These are phyloP conservation scores for Achlya hypogyna DNA, from an alignment of 352 stramenopile genomes.

Conservation along the genomic window DNA sequence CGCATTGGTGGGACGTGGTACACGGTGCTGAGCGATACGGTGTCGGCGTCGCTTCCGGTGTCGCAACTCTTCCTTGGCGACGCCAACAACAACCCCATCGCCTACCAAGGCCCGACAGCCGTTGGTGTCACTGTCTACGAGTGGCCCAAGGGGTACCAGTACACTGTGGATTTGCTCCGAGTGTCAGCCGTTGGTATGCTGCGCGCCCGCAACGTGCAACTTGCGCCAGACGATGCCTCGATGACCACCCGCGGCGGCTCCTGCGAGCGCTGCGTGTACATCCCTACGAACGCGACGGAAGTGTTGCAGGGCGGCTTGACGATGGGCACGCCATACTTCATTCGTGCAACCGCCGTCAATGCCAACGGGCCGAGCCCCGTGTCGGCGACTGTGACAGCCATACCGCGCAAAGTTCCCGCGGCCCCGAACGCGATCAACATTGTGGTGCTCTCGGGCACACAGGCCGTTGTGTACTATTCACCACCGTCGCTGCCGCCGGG, in stretches of 20 bases:
- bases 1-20: conserved; percentile 62
- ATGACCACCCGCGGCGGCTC: background rate
- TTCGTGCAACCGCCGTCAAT: conserved; percentile 74
- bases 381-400: conserved; percentile 29
- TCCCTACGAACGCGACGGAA: background rate
- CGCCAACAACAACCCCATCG: conserved; percentile 41
- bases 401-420: conserved; percentile 77
- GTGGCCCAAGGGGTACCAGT: conserved; percentile 65
- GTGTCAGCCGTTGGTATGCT: conserved; percentile 20
- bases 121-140: conserved; percentile 43
- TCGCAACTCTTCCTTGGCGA: conserved; percentile 52
- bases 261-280: conserved; percentile 51
- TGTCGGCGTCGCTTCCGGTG: conserved; percentile 31
- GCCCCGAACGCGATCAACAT: conserved; percentile 84
- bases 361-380: conserved; percentile 49
- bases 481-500: conserved; percentile 45
- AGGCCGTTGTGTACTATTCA: conserved; percentile 86
- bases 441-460: conserved; percentile 73
- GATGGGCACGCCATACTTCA: conserved; percentile 64
- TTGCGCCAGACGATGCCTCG: background rate
- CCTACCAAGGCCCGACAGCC: conserved; percentile 35
- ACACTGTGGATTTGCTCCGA: conserved; percentile 45
- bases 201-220: background rate
- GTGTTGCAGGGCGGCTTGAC: conserved; percentile 27
- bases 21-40: conserved; percentile 38